Evolutionary conservation across 306 rosid genomes (phyloP), one percentile per base, ranked within the genome.

Genomic region (Dalbergia cultrata): DNA sequence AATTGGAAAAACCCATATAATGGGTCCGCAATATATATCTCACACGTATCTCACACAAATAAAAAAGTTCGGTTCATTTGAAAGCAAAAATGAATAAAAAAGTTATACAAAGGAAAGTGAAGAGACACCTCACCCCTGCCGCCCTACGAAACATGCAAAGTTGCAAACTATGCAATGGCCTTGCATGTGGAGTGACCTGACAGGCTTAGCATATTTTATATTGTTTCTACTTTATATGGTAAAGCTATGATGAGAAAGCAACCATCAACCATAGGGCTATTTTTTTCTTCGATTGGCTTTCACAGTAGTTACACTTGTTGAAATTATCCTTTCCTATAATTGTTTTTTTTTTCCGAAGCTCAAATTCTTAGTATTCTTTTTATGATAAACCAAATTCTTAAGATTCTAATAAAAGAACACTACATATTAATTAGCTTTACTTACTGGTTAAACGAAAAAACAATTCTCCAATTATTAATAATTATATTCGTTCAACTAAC

Each of bases 31-130:
- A 45, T 78, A 45, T 44, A 18, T 58, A 44, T 12, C 63, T 59
- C 59, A 67, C 77, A 70, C 77, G 82, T 59, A 70, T 70, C 62
- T 45, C 21, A 12, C 64, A 77, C 18, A 54, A 53, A 53, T 43
- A 77, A 21, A 16, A 21, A 22, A 60, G 73, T 34, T 76, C n/a
- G 76, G 61, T 78, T 67, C 43, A n/a, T n/a, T 6, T 77, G 35
- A 22, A 41, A 54, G 45, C 9, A 44, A 43, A 22, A 45, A 68
- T 13, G 35, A 37, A 34, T 64, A 62, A 8, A 8, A 39, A 63
- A 64, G 5, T 64, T n/a, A 54, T 54, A 17, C 17, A 3, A 17
- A 54, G 1, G 12, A 31, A 34, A 31, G 44, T 33, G 17, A 16
- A 34, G 44, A 8, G 69, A 12, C 7, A 33, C 45, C 21, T 4